Percentiles rank a stretch among this genome's conserved stretches.
Evolutionary conservation across 176 grass and related monocot genomes (phyloP).

Genomic region (Oryza nivara): DNA sequence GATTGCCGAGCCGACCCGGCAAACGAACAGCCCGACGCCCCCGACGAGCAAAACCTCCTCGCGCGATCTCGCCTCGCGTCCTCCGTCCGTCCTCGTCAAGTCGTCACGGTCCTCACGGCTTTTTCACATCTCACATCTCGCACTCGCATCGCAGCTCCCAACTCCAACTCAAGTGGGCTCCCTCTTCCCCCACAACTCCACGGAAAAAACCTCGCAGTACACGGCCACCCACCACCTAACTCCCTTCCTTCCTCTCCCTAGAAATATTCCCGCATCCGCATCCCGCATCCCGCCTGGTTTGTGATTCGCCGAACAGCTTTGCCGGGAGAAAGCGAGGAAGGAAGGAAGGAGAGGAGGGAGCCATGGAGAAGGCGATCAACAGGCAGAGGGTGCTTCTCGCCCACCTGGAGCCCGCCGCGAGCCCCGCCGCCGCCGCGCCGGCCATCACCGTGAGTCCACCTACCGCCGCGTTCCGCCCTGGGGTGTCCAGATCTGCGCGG

Average conservation of each 20-base stretch:
- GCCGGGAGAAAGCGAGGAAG: background rate
- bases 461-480: no score
- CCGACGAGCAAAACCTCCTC: no score
- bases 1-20: no score
- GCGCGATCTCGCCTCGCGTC: no score
- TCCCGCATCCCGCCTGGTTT: no score
- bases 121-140: no score
- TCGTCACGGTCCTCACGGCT: no score
- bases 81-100: no score
- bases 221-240: background rate
- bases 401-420: slow-evolving; percentile 62
- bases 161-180: no score
- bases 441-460: slow-evolving; percentile 49
- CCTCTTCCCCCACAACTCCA: background rate
- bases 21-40: no score
- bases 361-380: slow-evolving; percentile 87
- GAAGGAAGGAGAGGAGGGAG: background rate
- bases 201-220: background rate
- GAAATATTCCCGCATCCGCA: background rate
- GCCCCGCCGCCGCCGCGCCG: slow-evolving; percentile 14
- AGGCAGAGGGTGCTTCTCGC: slow-evolving; percentile 80
- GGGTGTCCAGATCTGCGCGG: slow-evolving; percentile 21
- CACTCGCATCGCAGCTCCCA: no score
- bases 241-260: background rate
- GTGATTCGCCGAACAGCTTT: no score